Evolutionary conservation across 257 asterid species (phyloP).

Genomic region (Thymus quinquecostatus): DNA sequence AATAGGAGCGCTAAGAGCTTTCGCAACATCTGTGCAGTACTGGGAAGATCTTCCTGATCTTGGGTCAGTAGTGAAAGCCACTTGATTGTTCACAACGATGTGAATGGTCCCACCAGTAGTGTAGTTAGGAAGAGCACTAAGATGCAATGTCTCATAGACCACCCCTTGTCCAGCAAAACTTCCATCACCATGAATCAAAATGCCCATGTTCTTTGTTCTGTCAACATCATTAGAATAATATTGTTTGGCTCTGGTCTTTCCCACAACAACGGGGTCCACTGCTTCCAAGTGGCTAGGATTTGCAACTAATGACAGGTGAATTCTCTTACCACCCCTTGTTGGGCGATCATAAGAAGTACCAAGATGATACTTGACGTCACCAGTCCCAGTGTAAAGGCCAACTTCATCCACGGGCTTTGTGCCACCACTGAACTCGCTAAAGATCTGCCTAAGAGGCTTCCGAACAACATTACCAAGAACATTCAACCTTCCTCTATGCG

Average conservation of each 20-base stretch:
- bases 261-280: constrained; percentile 91
- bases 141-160: constrained; percentile 96
- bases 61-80: constrained; percentile 97
- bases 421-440: constrained; percentile 92
- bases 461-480: constrained; percentile 92
- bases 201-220: constrained; percentile 82
- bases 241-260: constrained; percentile 95
- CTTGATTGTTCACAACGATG: constrained; percentile 96
- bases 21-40: constrained; percentile 98
- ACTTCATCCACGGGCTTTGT: constrained; percentile 84
- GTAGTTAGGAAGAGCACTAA: constrained; percentile 97
- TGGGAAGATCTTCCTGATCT: constrained; percentile 91
- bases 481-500: constrained; percentile 91
- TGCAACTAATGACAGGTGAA: constrained; percentile 91
- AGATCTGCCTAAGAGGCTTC: constrained; percentile 89
- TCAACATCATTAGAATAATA: constrained; percentile 76
- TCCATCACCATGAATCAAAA: constrained; percentile 95
- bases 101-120: constrained; percentile 97
- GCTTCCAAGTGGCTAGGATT: constrained; percentile 99
- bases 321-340: constrained; percentile 94
- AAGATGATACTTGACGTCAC: constrained; percentile 96
- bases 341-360: constrained; percentile 98
- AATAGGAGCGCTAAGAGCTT: constrained; percentile 90
- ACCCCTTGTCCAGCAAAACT: constrained; percentile 99
- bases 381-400: constrained; percentile 94